These are phyloP conservation scores for Kitagawia praeruptora DNA, from an alignment of 129 eudicot species.

Conservation along the genomic window DNA sequence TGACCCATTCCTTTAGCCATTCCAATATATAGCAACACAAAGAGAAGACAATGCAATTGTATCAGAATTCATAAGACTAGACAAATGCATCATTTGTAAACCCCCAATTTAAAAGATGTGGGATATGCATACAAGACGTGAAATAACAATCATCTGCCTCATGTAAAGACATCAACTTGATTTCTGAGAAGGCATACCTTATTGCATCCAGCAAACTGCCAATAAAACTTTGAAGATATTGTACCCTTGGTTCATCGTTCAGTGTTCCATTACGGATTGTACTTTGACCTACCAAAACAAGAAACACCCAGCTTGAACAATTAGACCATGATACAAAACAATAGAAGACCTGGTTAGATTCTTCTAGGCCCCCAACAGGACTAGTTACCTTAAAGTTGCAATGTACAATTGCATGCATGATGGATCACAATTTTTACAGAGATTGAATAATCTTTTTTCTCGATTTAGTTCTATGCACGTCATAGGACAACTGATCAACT, in stretches of 20 bases:
- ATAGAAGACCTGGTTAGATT: neutral
- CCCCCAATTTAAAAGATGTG: neutral
- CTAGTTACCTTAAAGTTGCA: neutral
- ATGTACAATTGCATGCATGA: neutral
- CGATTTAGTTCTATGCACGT: neutral
- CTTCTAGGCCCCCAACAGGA: neutral
- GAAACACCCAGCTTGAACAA: neutral
- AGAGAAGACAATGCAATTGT: neutral
- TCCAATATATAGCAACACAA: neutral
- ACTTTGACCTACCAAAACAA: constrained; percentile 16
- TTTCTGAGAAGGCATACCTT: constrained; percentile 1
- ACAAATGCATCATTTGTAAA: neutral
- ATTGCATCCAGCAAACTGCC: constrained; percentile 22
- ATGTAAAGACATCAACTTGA: neutral
- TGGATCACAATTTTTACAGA: neutral
- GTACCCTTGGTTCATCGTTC: constrained; percentile 18
- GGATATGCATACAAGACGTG: neutral
- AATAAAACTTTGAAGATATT: constrained; percentile 18
- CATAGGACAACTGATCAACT: neutral
- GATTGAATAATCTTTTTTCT: neutral
- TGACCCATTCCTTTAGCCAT: constrained; percentile 19
- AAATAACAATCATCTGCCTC: neutral
- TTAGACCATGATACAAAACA: neutral
- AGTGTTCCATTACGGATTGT: constrained; percentile 20
- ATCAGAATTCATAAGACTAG: neutral